Percentiles rank a stretch among this genome's conserved stretches.
Conservation (phyloP, 257 asterid genomes). For the Coffea canephora region DNA sequence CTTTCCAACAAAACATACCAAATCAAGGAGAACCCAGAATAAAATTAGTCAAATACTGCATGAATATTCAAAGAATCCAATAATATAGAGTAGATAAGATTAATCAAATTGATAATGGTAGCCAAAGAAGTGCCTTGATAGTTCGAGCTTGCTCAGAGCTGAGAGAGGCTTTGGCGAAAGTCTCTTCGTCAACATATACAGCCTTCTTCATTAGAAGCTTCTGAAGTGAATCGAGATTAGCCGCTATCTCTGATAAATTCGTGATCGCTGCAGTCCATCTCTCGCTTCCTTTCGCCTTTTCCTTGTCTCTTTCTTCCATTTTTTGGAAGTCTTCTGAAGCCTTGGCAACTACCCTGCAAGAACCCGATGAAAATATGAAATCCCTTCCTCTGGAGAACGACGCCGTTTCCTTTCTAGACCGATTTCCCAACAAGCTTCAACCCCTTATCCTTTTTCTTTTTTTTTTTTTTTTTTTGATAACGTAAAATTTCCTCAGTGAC, state of each 20-base stretch:
- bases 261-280: constrained; percentile 91
- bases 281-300: constrained; percentile 63
- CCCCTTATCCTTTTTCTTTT: too few species aligned
- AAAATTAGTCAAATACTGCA: neutral
- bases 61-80: neutral
- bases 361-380: too few species aligned
- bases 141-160: constrained; percentile 86
- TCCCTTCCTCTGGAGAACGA: neutral
- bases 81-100: too few species aligned
- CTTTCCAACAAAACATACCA: neutral
- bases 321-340: neutral
- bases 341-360: neutral
- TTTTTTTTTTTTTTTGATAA: too few species aligned
- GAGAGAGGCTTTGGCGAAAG: constrained; percentile 81
- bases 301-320: constrained; percentile 32
- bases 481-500: too few species aligned
- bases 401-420: neutral
- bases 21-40: constrained; percentile 11
- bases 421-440: neutral
- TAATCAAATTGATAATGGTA: neutral
- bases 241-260: constrained; percentile 69
- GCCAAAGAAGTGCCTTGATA: constrained; percentile 53
- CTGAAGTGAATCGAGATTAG: constrained; percentile 79
- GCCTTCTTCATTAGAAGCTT: constrained; percentile 71
- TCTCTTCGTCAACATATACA: constrained; percentile 84